Base-by-base conservation (phyloP, 306 rosid species). In the Inga oerstediana region DNA sequence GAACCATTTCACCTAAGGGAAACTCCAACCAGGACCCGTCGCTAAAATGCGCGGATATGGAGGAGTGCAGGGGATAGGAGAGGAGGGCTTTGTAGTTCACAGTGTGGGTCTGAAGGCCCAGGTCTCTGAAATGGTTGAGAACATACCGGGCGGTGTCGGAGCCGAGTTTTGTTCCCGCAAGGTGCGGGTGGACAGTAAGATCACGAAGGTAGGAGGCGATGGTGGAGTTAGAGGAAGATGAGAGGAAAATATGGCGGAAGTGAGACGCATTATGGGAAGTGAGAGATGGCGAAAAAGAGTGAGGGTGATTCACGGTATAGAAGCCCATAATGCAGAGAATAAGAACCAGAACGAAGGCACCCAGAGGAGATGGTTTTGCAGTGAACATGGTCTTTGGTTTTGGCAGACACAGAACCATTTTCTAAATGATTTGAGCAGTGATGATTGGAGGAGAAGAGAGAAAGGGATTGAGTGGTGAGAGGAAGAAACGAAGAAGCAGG, bases 111-210 rank as follows among this genome's bases (percentile, higher is more conserved):
- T 74, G 79, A 27, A 95, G 87, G 32, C 90, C 87, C 7, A 88
- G 79, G 83, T 83, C 72, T 16, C 71, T 35, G 88, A 92, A 92
- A 67, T 88, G 91, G 90, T 86, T 68, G 41, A 73, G 81, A 35
- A 96, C 92, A 67, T 80, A 89, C 64, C 6, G n/a, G 7, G 84
- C 59, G n/a, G 91, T 87, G 22, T 84, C 84, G 13, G 79, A 30
- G 32, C 91, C 90, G 77, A 90, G 85, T 69, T 85, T 80, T 9
- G 99, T 96, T 71, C 99, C 97, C 81, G 99, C 98, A 74, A 96
- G 93, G 92, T 96, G 99, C 24, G 99, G 94, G 74, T 88, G 98
- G 7, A 64, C 79, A 61, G 99, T 93, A 79, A 93, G 99, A 77
- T 79, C 76, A 69, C 94, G 95, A 48, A 93, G 98, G 91, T 91